phyloP scores from a whole-genome alignment of 1,139 yeast species.

The Barnettozyma hawaiiensis region DNA sequence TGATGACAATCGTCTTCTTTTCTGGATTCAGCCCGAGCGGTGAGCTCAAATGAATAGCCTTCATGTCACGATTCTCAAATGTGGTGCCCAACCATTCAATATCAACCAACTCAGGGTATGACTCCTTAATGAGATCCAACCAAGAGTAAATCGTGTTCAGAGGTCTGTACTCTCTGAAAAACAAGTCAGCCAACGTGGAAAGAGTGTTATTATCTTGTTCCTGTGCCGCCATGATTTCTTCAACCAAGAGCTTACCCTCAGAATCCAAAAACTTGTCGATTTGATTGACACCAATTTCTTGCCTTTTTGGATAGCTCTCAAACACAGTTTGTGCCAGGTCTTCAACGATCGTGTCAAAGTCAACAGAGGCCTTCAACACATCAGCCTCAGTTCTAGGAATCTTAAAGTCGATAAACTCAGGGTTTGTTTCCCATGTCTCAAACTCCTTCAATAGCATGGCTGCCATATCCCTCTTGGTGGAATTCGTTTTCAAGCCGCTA shows the following conservation, averaged over 20 bases:
- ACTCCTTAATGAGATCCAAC: slow-evolving; percentile 51
- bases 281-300: slow-evolving; percentile 8
- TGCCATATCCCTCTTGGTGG: slow-evolving; percentile 19
- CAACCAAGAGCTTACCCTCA: slow-evolving; percentile 8
- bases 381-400: slow-evolving; percentile 26
- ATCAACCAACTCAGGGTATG: slow-evolving; percentile 54
- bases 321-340: slow-evolving; percentile 52
- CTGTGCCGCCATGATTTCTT: slow-evolving; percentile 5
- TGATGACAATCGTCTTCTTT: slow-evolving; percentile 65
- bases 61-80: slow-evolving; percentile 63
- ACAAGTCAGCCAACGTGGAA: slow-evolving; percentile 30
- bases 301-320: slow-evolving; percentile 45
- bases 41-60: slow-evolving; percentile 57
- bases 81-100: slow-evolving; percentile 71
- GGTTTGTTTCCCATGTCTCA: slow-evolving; percentile 31
- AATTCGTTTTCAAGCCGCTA: slow-evolving; percentile 17
- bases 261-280: background rate
- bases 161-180: slow-evolving; percentile 68
- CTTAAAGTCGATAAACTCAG: slow-evolving; percentile 36
- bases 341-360: slow-evolving; percentile 37
- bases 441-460: slow-evolving; percentile 26
- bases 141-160: slow-evolving; percentile 66
- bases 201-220: slow-evolving; percentile 1
- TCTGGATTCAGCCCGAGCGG: slow-evolving; percentile 43
- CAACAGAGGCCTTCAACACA: slow-evolving; percentile 11